phyloP scores from a whole-genome alignment of 306 rosid species.

The Rosa lucieae region DNA sequence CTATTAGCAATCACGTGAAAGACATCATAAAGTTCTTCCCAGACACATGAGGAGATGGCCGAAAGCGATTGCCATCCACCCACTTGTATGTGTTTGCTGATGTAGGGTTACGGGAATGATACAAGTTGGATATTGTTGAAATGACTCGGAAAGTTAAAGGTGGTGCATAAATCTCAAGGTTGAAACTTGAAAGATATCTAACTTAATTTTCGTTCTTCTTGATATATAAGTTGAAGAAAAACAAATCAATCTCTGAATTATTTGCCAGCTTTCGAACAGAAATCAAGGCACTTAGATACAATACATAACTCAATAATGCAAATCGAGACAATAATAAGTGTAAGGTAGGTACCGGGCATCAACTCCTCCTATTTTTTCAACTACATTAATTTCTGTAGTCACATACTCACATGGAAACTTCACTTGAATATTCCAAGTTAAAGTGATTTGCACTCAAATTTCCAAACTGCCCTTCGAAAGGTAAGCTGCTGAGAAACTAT shows the following conservation, averaged over 20 bases:
- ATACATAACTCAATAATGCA: not conserved
- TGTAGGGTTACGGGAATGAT: not conserved
- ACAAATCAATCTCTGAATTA: too few relatives aligned
- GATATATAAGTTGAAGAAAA: too few relatives aligned
- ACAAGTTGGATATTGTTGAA: not conserved
- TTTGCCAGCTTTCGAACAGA: not conserved
- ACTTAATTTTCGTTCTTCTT: not conserved
- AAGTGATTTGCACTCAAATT: not conserved
- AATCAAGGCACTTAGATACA: not conserved
- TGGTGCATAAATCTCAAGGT: not conserved
- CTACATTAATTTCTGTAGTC: not conserved
- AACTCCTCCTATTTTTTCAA: not conserved
- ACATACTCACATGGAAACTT: not conserved
- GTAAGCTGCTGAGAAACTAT: too few relatives aligned
- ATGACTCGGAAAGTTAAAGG: conserved; percentile 1
- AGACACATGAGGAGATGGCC: not conserved
- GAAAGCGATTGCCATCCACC: conserved; percentile 8
- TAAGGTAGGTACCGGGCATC: not conserved
- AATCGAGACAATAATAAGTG: not conserved
- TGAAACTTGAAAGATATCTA: not conserved
- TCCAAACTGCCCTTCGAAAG: too few relatives aligned
- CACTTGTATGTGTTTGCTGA: not conserved
- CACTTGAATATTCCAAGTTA: not conserved
- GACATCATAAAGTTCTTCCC: not conserved
- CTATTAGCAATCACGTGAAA: not conserved